Evolutionary conservation across 768 basidiomycete species (phyloP).

Genomic region (Cystoderma amianthinum): DNA sequence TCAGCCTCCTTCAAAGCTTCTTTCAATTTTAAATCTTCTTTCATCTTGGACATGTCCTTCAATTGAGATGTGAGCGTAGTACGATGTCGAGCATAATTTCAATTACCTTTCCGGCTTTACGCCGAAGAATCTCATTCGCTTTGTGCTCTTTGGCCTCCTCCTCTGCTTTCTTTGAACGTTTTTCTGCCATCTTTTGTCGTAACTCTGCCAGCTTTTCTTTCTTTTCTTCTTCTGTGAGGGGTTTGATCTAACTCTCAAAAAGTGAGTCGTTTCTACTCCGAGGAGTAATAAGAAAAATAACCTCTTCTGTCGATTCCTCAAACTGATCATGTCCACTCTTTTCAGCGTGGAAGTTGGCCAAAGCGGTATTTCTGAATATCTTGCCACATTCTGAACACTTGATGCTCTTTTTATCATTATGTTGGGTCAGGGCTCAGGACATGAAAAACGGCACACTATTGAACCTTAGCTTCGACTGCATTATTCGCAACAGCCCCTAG

Average conservation of each 20-base stretch:
- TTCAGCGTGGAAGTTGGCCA: slow-evolving; percentile 91
- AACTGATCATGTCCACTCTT: slow-evolving; percentile 95
- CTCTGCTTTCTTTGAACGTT: slow-evolving; percentile 65
- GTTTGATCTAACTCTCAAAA: slow-evolving; percentile 81
- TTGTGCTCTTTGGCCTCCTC: slow-evolving; percentile 69
- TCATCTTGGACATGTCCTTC: slow-evolving; percentile 65
- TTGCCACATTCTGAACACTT: slow-evolving; percentile 83
- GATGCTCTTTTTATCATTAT: slow-evolving; percentile 67
- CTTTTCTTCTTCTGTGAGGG: slow-evolving; percentile 93
- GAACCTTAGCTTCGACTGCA: slow-evolving; percentile 63
- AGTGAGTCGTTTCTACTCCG: too few species aligned
- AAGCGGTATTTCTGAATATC: slow-evolving; percentile 75
- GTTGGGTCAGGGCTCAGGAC: neutral
- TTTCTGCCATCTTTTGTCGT: slow-evolving; percentile 70
- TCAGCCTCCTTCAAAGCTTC: slow-evolving; percentile 82
- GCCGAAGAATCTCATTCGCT: slow-evolving; percentile 69
- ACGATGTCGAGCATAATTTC: neutral
- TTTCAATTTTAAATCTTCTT: slow-evolving; percentile 73
- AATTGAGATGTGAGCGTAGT: neutral
- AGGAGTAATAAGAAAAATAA: too few species aligned
- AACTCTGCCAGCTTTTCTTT: slow-evolving; percentile 75
- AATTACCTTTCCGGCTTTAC: slow-evolving; percentile 78
- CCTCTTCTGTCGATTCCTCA: slow-evolving; percentile 94
- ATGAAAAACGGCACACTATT: neutral
- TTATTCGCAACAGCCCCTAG: slow-evolving; percentile 33